Evolutionary conservation across 2,329 filamentous ascomycete genomes (phyloP).

Genomic region (Alternaria infectoria): DNA sequence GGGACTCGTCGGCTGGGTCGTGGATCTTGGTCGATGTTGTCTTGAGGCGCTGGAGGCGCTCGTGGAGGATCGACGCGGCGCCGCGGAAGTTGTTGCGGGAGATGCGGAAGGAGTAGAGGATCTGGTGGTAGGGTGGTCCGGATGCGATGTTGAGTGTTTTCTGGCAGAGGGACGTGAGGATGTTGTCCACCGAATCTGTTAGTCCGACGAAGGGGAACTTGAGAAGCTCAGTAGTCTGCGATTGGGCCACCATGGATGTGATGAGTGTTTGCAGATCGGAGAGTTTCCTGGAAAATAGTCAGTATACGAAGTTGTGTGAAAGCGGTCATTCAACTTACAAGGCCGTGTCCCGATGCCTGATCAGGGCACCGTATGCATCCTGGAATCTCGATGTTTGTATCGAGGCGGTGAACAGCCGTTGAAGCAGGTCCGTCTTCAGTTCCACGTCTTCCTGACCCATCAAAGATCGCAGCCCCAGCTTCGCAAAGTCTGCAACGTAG

Average conservation of each 20-base stretch:
- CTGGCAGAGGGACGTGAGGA: conserved; percentile 74
- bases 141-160: conserved; percentile 68
- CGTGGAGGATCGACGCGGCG: conserved; percentile 64
- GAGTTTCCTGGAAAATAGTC: conserved; percentile 57
- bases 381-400: conserved; percentile 81
- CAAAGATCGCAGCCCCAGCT: conserved; percentile 64
- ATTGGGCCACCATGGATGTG: conserved; percentile 43
- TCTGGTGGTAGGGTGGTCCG: conserved; percentile 77
- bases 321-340: conserved; percentile 52
- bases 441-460: conserved; percentile 35
- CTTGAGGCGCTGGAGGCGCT: conserved; percentile 61
- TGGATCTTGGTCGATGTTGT: conserved; percentile 47
- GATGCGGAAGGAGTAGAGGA: conserved; percentile 90
- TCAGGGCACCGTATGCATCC: conserved; percentile 79
- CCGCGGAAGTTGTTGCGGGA: conserved; percentile 86
- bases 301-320: conserved; percentile 5
- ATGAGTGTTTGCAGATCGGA: conserved; percentile 73
- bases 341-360: conserved; percentile 72
- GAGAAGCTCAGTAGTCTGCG: conserved; percentile 60
- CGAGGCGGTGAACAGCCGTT: conserved; percentile 82
- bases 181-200: conserved; percentile 77
- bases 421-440: conserved; percentile 64
- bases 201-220: conserved; percentile 80
- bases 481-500: conserved; percentile 83
- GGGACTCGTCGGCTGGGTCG: conserved; percentile 59